Conservation (phyloP, 2,329 filamentous ascomycete species). For the Diaporthe velutina region DNA sequence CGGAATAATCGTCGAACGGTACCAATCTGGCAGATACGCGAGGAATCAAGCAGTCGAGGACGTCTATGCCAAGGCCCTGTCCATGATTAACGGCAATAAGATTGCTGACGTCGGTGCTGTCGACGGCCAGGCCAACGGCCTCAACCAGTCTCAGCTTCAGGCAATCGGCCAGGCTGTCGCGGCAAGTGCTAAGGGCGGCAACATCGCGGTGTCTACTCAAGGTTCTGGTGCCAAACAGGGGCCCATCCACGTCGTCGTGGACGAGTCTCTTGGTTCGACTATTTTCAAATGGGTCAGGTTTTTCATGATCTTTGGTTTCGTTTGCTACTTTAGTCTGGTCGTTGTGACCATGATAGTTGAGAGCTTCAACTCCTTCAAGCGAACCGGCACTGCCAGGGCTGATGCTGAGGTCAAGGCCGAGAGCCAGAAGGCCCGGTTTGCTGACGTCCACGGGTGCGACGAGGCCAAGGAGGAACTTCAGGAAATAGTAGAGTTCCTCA, state of each 20-base stretch:
- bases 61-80: slow-evolving; percentile 82
- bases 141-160: slow-evolving; percentile 76
- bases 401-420: slow-evolving; percentile 91
- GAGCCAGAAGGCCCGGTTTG: slow-evolving; percentile 90
- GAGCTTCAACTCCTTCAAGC: slow-evolving; percentile 82
- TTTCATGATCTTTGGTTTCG: slow-evolving; percentile 80
- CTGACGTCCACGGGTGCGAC: slow-evolving; percentile 95
- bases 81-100: slow-evolving; percentile 45
- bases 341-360: slow-evolving; percentile 87
- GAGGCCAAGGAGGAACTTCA: slow-evolving; percentile 98
- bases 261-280: slow-evolving; percentile 83
- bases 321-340: slow-evolving; percentile 84
- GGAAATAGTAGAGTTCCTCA: slow-evolving; percentile 95
- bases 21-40: slow-evolving; percentile 88
- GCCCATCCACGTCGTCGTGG: slow-evolving; percentile 95
- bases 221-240: slow-evolving; percentile 82
- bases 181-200: slow-evolving; percentile 76
- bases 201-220: slow-evolving; percentile 66
- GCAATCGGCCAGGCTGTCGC: slow-evolving; percentile 86
- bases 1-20: slow-evolving; percentile 90
- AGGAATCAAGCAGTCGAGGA: slow-evolving; percentile 82
- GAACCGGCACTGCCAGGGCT: slow-evolving; percentile 73
- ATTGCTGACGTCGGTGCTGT: slow-evolving; percentile 46
- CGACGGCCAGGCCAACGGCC: slow-evolving; percentile 51
- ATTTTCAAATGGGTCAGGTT: slow-evolving; percentile 96